Conservation (phyloP, 2,329 filamentous ascomycete species). For the Pseudogymnoascus sp. region DNA sequence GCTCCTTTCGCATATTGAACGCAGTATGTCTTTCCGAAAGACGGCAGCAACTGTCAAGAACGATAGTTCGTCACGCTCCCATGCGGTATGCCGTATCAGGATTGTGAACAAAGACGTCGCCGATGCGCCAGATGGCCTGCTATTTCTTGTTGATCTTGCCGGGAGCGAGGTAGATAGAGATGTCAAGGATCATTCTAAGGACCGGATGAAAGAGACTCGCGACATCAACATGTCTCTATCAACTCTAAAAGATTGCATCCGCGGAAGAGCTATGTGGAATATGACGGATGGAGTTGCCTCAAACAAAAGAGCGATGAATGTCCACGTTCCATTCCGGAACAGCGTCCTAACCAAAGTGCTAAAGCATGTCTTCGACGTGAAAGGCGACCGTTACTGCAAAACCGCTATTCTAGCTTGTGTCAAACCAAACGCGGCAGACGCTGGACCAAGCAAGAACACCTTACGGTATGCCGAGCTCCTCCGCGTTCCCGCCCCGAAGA, state of each 20-base stretch:
- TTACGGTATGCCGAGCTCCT: constrained; percentile 78
- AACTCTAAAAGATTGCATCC: constrained; percentile 50
- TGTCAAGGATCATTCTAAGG: constrained; percentile 82
- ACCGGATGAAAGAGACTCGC: constrained; percentile 78
- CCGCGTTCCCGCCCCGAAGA: constrained; percentile 32
- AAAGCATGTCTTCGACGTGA: constrained; percentile 78
- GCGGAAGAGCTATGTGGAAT: constrained; percentile 60
- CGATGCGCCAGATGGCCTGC: constrained; percentile 33
- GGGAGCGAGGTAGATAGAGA: constrained; percentile 62
- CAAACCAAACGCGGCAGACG: constrained; percentile 84
- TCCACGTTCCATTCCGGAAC: constrained; percentile 81
- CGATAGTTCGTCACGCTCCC: constrained; percentile 41
- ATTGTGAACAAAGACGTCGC: constrained; percentile 29
- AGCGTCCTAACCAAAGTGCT: constrained; percentile 73
- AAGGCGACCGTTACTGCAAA: constrained; percentile 66
- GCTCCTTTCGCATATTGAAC: constrained; percentile 78
- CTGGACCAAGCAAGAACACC: constrained; percentile 73
- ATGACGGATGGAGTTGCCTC: constrained; percentile 79
- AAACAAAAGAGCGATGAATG: constrained; percentile 43
- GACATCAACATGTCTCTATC: constrained; percentile 98
- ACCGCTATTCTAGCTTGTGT: constrained; percentile 98
- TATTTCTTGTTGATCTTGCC: constrained; percentile 42
- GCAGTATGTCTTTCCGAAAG: constrained; percentile 43
- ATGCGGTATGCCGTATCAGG: constrained; percentile 41
- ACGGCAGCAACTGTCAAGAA: constrained; percentile 40